Evolutionary conservation across 768 basidiomycete genomes (phyloP).

Genomic region (Hortiboletus campestris): DNA sequence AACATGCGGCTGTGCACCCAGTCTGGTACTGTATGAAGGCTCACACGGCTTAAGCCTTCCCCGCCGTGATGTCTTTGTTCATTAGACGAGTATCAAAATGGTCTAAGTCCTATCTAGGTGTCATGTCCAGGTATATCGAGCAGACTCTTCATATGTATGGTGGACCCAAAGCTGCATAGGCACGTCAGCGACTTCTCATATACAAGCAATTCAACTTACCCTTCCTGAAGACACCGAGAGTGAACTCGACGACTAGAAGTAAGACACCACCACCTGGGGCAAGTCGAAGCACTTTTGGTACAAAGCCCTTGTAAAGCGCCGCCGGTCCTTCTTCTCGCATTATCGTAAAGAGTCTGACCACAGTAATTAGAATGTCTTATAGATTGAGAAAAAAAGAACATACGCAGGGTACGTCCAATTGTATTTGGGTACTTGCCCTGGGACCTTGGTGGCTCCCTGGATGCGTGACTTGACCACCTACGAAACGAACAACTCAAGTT

Average conservation of each 20-base stretch:
- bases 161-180: conserved; percentile 28
- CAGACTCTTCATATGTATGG: conserved; percentile 27
- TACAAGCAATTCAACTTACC: conserved; percentile 37
- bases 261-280: conserved; percentile 96
- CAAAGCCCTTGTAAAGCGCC: conserved; percentile 93
- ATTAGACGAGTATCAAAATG: not conserved
- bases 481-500: not conserved
- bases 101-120: conserved; percentile 1
- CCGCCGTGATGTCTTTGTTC: not conserved
- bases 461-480: conserved; percentile 97
- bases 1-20: conserved; percentile 13
- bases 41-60: not conserved
- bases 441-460: conserved; percentile 64
- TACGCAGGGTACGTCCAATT: conserved; percentile 93
- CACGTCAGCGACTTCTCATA: not conserved
- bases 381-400: conserved; percentile 9
- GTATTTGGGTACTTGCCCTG: conserved; percentile 81
- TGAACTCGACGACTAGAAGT: conserved; percentile 90
- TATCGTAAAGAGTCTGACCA: conserved; percentile 59
- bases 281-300: conserved; percentile 91
- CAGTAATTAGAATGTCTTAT: not conserved
- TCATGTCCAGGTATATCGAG: not conserved
- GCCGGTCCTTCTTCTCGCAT: conserved; percentile 82
- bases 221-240: conserved; percentile 71
- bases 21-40: no score